phyloP scores from a whole-genome alignment of 768 basidiomycete species.

The Candolleomyces eurysporus region DNA sequence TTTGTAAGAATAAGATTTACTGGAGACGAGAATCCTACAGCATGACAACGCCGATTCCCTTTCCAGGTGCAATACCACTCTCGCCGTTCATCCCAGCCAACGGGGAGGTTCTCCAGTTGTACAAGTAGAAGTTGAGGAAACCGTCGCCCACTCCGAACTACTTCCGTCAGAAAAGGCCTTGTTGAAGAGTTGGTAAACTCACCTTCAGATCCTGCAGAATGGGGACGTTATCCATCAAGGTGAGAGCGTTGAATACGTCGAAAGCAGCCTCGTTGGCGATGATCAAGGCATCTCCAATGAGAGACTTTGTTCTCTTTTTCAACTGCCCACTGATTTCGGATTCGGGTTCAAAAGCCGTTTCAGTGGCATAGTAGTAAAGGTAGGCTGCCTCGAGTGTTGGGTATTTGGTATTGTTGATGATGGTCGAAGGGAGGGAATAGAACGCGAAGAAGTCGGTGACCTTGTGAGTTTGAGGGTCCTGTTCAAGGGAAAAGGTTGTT shows the following conservation, averaged over 20 bases:
- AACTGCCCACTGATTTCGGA: constrained; percentile 62
- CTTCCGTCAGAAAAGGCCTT: constrained; percentile 4
- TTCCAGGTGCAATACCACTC: constrained; percentile 58
- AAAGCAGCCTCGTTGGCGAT: constrained; percentile 84
- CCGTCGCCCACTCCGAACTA: constrained; percentile 96
- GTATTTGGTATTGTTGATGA: constrained; percentile 76
- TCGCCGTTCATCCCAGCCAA: constrained; percentile 67
- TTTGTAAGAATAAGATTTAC: neutral
- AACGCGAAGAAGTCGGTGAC: constrained; percentile 98
- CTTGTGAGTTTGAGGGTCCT: constrained; percentile 79
- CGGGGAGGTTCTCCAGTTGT: constrained; percentile 89
- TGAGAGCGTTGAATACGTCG: constrained; percentile 95
- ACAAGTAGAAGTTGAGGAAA: constrained; percentile 86
- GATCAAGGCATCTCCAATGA: constrained; percentile 79
- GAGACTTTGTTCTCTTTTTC: constrained; percentile 63
- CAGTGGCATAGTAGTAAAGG: constrained; percentile 92
- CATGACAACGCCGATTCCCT: constrained; percentile 93
- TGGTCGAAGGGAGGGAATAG: constrained; percentile 92
- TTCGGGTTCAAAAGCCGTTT: constrained; percentile 60
- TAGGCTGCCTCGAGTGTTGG: constrained; percentile 87
- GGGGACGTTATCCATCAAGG: constrained; percentile 88
- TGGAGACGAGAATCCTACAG: constrained; percentile 43
- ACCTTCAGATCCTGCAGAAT: constrained; percentile 87
- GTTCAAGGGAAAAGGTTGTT: neutral
- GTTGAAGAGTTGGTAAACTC: constrained; percentile 13